Percentiles rank a stretch among this genome's conserved stretches.
These are phyloP conservation scores for Exophiala bonariae DNA, from an alignment of 2,329 filamentous ascomycete genomes.

Conservation along the genomic window DNA sequence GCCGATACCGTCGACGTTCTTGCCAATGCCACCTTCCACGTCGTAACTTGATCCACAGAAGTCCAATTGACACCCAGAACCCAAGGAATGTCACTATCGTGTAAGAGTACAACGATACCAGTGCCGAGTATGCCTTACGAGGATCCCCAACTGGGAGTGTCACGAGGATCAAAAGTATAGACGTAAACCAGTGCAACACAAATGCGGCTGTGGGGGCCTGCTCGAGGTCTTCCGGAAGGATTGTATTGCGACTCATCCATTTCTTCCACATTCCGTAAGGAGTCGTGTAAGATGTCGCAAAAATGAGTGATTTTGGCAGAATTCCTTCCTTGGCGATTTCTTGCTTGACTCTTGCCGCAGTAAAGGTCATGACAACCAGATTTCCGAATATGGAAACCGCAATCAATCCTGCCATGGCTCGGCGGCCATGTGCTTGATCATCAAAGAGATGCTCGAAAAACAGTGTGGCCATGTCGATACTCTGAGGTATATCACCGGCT, in stretches of 20 bases:
- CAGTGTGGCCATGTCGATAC: slow-evolving; percentile 27
- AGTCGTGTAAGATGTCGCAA: slow-evolving; percentile 35
- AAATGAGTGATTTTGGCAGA: slow-evolving; percentile 52
- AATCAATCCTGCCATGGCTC: slow-evolving; percentile 50
- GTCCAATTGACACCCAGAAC: slow-evolving; percentile 21
- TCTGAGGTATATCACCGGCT: background rate
- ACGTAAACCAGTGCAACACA: slow-evolving; percentile 40
- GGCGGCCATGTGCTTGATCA: slow-evolving; percentile 25
- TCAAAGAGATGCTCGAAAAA: slow-evolving; percentile 36
- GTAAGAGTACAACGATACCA: slow-evolving; percentile 42
- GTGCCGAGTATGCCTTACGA: slow-evolving; percentile 31
- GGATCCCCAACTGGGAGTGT: slow-evolving; percentile 28
- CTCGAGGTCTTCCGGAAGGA: slow-evolving; percentile 29
- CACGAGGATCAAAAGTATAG: slow-evolving; percentile 35
- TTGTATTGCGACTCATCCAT: slow-evolving; percentile 16
- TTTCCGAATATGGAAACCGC: slow-evolving; percentile 58
- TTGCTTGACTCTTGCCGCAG: slow-evolving; percentile 57
- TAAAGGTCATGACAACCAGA: slow-evolving; percentile 58
- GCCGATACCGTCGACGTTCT: slow-evolving; percentile 9
- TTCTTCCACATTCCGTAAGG: slow-evolving; percentile 30
- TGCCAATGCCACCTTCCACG: slow-evolving; percentile 7
- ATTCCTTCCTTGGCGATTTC: slow-evolving; percentile 62
- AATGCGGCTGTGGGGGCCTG: slow-evolving; percentile 40
- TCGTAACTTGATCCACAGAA: slow-evolving; percentile 15
- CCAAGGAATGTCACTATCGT: slow-evolving; percentile 32